phyloP scores from a whole-genome alignment of 163 green algal species.

The Dunaliella salina region DNA sequence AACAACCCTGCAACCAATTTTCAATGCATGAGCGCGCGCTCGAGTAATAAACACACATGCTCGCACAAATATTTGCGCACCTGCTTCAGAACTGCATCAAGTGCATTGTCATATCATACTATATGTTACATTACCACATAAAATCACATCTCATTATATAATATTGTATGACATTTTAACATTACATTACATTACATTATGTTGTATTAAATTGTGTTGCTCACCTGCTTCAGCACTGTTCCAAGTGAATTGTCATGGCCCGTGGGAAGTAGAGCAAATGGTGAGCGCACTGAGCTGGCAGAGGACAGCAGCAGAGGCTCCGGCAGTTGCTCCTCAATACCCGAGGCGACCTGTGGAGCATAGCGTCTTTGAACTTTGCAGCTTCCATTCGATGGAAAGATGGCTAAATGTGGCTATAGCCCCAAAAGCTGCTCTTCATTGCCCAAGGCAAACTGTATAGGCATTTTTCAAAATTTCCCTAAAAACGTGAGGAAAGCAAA shows the following conservation, averaged over 20 bases:
- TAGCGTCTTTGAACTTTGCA: neutral
- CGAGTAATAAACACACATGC: too few relatives aligned
- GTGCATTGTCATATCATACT: too few relatives aligned
- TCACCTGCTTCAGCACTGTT: constrained; percentile 33
- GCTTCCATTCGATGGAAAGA: too few relatives aligned
- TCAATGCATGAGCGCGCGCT: too few relatives aligned
- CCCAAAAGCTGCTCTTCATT: constrained; percentile 26
- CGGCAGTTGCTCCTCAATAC: constrained; percentile 29
- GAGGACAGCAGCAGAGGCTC: constrained; percentile 15
- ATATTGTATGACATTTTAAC: too few relatives aligned
- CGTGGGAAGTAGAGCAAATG: constrained; percentile 40
- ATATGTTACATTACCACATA: too few relatives aligned
- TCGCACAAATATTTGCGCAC: neutral
- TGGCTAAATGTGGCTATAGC: constrained; percentile 18
- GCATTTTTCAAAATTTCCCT: too few relatives aligned
- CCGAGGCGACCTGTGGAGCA: neutral
- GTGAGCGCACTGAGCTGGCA: constrained; percentile 24
- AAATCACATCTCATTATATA: too few relatives aligned
- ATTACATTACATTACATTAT: too few relatives aligned
- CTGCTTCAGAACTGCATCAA: too few relatives aligned
- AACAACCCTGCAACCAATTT: neutral
- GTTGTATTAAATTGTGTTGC: too few relatives aligned
- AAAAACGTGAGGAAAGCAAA: too few relatives aligned
- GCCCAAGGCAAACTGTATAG: neutral
- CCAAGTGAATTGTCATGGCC: constrained; percentile 45